Evolutionary conservation across 495 filamentous ascomycete genomes (phyloP).

Genomic region (Penicillium dipodomyicola): DNA sequence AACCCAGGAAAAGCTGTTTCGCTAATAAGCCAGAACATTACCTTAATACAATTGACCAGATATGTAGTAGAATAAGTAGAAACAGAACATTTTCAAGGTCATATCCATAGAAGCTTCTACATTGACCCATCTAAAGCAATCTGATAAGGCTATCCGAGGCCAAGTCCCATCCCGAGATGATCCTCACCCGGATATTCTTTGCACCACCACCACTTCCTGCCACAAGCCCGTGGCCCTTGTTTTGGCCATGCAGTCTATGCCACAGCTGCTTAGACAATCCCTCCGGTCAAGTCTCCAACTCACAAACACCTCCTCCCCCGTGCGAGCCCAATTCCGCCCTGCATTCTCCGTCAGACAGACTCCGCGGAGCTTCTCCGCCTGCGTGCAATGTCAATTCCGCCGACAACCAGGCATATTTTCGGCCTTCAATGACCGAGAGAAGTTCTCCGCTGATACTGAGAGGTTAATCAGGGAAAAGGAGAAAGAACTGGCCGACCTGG

Average conservation of each 20-base stretch:
- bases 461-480: constrained; percentile 16
- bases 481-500: constrained; percentile 13
- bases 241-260: constrained; percentile 46
- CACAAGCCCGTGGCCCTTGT: constrained; percentile 24
- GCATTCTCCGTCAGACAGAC: constrained; percentile 24
- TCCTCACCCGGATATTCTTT: constrained; percentile 11
- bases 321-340: constrained; percentile 22
- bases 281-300: constrained; percentile 31
- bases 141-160: constrained; percentile 18
- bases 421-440: constrained; percentile 27
- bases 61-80: background rate
- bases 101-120: background rate
- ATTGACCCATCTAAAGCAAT: background rate
- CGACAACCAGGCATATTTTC: constrained; percentile 20
- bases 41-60: background rate
- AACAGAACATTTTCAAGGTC: background rate
- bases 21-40: background rate
- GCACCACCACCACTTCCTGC: constrained; percentile 14
- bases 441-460: constrained; percentile 17
- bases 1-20: background rate
- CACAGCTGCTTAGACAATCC: constrained; percentile 42
- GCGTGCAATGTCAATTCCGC: constrained; percentile 43
- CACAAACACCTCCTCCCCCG: constrained; percentile 23
- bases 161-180: constrained; percentile 16
- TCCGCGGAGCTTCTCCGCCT: constrained; percentile 37